Base-by-base conservation (phyloP, 768 basidiomycete genomes). In the Russula virescens region DNA sequence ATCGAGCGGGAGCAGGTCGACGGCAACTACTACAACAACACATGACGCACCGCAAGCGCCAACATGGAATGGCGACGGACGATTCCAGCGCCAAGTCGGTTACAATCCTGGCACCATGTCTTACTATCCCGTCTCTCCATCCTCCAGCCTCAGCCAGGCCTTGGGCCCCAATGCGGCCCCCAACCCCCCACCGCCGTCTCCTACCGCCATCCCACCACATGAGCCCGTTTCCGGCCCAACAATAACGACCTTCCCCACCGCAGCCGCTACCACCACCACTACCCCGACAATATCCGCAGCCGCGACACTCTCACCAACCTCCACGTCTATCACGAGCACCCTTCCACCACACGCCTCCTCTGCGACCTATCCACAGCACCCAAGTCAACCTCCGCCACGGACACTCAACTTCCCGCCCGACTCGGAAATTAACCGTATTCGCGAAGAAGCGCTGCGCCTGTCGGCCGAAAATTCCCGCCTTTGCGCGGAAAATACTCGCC, bases 401-500 rank as follows among this genome's bases (percentile, higher is more conserved):
- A 13, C 45, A 23, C 21, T 60, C 46, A 65, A 54, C 18, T 52
- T 51, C 23, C 53, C 56, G 4, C 42, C 34, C 11, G 64, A 68
- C 18, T 26, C 54, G 7, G 65, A 66, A n/a, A 51, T 51, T 9
- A 31, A 42, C 25, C 67, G 64, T 55, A 48, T 60, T 14, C 67
- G 65, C 34, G 67, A 66, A 47, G 67, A 68, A 18, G 54, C 26
- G 16, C 34, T 58, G 25, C 67, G 65, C n/a, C 51, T 66, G 16
- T 55, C 54, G 4, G 65, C 64, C 23, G 67, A 66, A 59, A 68
- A 66, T 48, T 46, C 59, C 55, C 67, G 67, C n/a, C 67, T 68
- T 18, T 45, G 47, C 23, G 55, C 51, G 11, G 67, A 68, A 55
- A 68, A 68, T 50, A 31, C 28, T 19, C 67, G 67, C 18, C 61